Evolutionary conservation across 805 yeast genomes (phyloP).

Genomic region (Saccharomycopsis vini): DNA sequence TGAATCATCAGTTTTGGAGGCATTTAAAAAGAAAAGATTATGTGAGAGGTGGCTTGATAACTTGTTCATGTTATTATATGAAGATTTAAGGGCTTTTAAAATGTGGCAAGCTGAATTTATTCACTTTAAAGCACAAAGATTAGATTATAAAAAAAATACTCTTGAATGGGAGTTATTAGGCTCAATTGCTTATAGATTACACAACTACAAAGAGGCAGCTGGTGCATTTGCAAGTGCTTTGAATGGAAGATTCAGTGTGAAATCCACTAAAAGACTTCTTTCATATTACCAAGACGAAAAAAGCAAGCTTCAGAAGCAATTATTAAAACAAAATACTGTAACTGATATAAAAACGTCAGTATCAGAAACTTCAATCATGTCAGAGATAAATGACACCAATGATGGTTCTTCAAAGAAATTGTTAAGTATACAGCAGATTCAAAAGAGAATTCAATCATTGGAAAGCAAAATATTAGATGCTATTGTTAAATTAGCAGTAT

Average conservation of each 20-base stretch:
- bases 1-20: conserved; percentile 24
- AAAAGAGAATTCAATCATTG: conserved; percentile 32
- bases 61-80: conserved; percentile 57
- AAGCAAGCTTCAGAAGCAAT: conserved; percentile 23
- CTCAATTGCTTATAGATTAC: conserved; percentile 71
- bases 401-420: conserved; percentile 17
- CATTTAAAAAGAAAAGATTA: conserved; percentile 53
- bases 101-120: conserved; percentile 89
- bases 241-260: conserved; percentile 67
- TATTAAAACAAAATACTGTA: conserved; percentile 15
- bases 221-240: conserved; percentile 73
- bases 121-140: conserved; percentile 82
- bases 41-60: conserved; percentile 73
- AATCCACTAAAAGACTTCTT: conserved; percentile 65
- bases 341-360: conserved; percentile 24
- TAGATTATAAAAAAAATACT: conserved; percentile 67
- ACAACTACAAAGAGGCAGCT: conserved; percentile 81
- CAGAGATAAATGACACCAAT: conserved; percentile 23
- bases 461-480: conserved; percentile 49
- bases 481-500: conserved; percentile 74
- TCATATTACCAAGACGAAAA: conserved; percentile 51
- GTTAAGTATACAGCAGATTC: conserved; percentile 23
- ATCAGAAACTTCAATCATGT: conserved; percentile 21
- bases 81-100: conserved; percentile 73
- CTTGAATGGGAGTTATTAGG: conserved; percentile 93